Conservation (phyloP, 1,284 basidiomycete genomes). For the Leccinum pallidistipes region DNA sequence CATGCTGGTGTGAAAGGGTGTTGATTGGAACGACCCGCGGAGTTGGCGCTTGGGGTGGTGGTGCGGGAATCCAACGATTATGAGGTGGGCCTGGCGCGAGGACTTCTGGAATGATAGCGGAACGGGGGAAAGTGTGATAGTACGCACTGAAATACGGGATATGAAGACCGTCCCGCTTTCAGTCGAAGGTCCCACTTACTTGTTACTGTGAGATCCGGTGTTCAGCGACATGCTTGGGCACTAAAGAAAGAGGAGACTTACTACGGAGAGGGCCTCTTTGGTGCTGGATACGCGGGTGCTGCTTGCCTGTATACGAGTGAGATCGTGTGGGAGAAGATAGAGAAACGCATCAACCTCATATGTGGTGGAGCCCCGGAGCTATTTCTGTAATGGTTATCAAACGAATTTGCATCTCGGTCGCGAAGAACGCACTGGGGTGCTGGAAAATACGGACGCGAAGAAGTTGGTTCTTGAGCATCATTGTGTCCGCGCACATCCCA, state of each 20-base stretch:
- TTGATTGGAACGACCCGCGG: conserved; percentile 3
- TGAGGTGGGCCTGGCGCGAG: neutral
- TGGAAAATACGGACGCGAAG: conserved; percentile 21
- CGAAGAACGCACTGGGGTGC: conserved; percentile 18
- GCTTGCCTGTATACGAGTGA: conserved; percentile 15
- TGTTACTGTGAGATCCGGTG: conserved; percentile 10
- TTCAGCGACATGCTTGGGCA: conserved; percentile 8
- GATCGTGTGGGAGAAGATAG: neutral
- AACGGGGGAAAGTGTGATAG: conserved; percentile 34
- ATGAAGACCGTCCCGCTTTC: conserved; percentile 16
- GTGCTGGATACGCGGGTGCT: conserved; percentile 14
- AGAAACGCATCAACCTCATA: conserved; percentile 16
- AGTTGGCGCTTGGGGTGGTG: neutral
- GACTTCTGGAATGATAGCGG: conserved; percentile 7
- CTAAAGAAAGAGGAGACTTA: conserved; percentile 9
- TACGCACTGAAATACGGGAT: conserved; percentile 20
- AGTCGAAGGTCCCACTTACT: conserved; percentile 25
- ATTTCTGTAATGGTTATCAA: conserved; percentile 4
- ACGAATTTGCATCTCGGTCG: neutral
- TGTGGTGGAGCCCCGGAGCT: conserved; percentile 15
- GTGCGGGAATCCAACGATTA: neutral
- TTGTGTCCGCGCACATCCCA: conserved; percentile 31
- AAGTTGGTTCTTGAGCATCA: conserved; percentile 10
- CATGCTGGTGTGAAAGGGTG: conserved; percentile 6
- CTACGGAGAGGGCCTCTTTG: conserved; percentile 22